phyloP scores from a whole-genome alignment of 2,329 filamentous ascomycete genomes.

The Sporothrix dimorphospora region DNA sequence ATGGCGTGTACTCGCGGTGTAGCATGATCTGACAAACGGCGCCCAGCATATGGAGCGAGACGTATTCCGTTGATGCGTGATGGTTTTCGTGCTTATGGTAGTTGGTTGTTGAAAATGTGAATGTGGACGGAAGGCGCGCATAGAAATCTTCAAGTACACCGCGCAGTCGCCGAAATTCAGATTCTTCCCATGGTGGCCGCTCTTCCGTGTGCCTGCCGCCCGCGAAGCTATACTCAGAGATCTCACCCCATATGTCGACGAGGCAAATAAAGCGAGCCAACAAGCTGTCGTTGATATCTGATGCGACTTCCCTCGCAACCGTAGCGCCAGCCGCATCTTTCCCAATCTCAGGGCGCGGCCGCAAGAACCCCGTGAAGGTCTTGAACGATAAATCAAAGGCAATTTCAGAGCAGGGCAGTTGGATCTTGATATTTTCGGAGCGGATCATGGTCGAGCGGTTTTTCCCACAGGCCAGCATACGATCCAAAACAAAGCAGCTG shows the following conservation, averaged over 20 bases:
- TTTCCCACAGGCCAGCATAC: constrained; percentile 67
- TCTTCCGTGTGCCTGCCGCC: constrained; percentile 56
- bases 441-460: constrained; percentile 63
- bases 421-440: constrained; percentile 63
- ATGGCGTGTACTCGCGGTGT: constrained; percentile 69
- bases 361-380: constrained; percentile 56
- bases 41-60: constrained; percentile 68
- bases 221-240: constrained; percentile 58
- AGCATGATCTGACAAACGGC: constrained; percentile 69
- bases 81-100: constrained; percentile 68
- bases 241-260: constrained; percentile 62
- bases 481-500: constrained; percentile 73
- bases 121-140: constrained; percentile 55
- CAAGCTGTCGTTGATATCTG: constrained; percentile 47
- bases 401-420: constrained; percentile 68
- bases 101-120: constrained; percentile 63
- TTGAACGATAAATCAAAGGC: constrained; percentile 65
- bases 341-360: constrained; percentile 12
- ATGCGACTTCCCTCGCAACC: constrained; percentile 21
- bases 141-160: constrained; percentile 58
- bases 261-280: constrained; percentile 60
- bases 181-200: constrained; percentile 60
- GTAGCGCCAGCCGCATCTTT: constrained; percentile 15
- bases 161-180: constrained; percentile 58
- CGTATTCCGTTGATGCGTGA: constrained; percentile 65